Conservation (phyloP, 495 filamentous ascomycete genomes). For the Parmelia sp. region DNA sequence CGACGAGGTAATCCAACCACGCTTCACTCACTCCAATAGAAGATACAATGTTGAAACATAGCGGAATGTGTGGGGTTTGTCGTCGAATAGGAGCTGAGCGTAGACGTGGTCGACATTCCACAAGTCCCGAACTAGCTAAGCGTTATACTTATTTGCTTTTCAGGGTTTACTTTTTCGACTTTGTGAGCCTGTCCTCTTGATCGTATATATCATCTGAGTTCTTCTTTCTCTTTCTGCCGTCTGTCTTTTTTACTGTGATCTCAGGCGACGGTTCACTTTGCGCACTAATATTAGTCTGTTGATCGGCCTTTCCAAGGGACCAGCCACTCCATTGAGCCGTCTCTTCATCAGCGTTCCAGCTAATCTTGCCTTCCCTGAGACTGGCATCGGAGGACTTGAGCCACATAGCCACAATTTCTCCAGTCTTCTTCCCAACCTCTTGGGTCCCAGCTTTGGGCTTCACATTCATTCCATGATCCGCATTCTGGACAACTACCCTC, state of each 20-base stretch:
- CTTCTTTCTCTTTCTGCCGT: neutral
- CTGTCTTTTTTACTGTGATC: neutral
- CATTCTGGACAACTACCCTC: conserved; percentile 31
- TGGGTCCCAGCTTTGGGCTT: conserved; percentile 25
- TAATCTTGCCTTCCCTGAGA: conserved; percentile 15
- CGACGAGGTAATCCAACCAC: neutral
- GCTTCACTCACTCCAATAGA: neutral
- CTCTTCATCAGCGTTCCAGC: conserved; percentile 18
- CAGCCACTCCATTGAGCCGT: conserved; percentile 23
- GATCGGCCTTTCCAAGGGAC: neutral
- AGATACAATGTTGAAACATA: neutral
- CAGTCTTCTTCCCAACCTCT: conserved; percentile 27
- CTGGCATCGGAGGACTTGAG: conserved; percentile 13
- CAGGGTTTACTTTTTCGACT: neutral
- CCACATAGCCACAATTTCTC: conserved; percentile 33
- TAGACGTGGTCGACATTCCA: neutral
- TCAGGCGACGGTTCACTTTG: neutral
- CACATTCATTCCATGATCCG: conserved; percentile 39
- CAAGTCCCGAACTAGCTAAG: neutral
- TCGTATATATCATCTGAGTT: neutral
- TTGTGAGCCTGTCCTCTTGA: neutral
- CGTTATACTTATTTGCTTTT: neutral
- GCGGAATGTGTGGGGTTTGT: neutral
- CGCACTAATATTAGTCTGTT: neutral
- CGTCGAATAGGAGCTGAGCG: neutral